Base-by-base conservation (phyloP, 1,284 basidiomycete species). In the Cutaneotrichosporon sp. region DNA sequence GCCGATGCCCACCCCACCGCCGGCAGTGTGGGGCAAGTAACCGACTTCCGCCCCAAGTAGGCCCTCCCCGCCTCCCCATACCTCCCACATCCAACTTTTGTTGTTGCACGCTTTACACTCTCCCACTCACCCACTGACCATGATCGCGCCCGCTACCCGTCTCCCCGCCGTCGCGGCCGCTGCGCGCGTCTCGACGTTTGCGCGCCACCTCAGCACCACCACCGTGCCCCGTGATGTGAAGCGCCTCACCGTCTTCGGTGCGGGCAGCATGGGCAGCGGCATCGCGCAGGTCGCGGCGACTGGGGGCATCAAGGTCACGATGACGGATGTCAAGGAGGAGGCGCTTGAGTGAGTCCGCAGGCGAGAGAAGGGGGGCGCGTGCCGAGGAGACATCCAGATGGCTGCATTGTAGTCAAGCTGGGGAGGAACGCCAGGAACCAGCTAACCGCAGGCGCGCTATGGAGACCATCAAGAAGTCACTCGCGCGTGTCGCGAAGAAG, bases 381-480 rank as follows among this genome's bases (percentile, higher is more conserved):
- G n/a, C n/a, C n/a, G n/a, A n/a, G n/a, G n/a, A n/a, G n/a, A n/a
- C n/a, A n/a, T n/a, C n/a, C n/a, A n/a, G n/a, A n/a, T n/a, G n/a
- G n/a, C n/a, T n/a, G n/a, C n/a, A n/a, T n/a, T n/a, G n/a, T n/a
- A n/a, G n/a, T n/a, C n/a, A n/a, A n/a, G n/a, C n/a, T n/a, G n/a
- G n/a, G n/a, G 9, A 29, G 29, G 29, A 29, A 9, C 29, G 9
- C 29, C 29, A 29, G 9, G 29, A 29, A 9, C 29, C 29, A 18
- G 20, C 43, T 55, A 24, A 55, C 42, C 24, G 8, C 53, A 63
- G 62, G 18, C 56, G 49, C 14, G 83, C 83, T 20, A 72, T 82
- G 53, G 74, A 69, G 24, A 84, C 84, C 73, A 86, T 86, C 67
- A 68, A 75, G 60, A 84, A 83, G 68, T 84, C 83, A 4, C 76